Base-by-base conservation (phyloP, 805 yeast genomes). In the Yarrowia yakushimensis region DNA sequence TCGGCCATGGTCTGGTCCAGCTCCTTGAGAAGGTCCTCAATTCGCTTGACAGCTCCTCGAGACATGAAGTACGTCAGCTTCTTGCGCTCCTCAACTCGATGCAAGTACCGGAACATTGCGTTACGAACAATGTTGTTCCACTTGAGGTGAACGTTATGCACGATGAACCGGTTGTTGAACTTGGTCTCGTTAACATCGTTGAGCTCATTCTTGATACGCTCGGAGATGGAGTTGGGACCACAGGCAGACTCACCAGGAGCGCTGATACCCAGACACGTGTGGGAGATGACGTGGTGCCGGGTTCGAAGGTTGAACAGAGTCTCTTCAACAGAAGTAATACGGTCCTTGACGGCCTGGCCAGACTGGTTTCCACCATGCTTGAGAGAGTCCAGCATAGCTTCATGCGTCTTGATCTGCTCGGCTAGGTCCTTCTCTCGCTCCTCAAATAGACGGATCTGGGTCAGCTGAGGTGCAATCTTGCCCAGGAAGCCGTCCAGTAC, bases 91-190 rank as follows among this genome's bases (percentile, higher is more conserved):
- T 77, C 79, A 31, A 82, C 71, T 48, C 80, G 75, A 63, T 82
- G 81, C 23, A 85, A 70, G 68, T 87, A 89, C 45, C 83, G 80
- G 70, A 82, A 80, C 46, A 90, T 74, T 12, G 82, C 75, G 68
- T 90, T 84, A 63, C 97, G 77, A 10, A 85, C 80, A 3, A 76
- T 70, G 65, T 87, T 85, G 72, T 88, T 86, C 97, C 97, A 91
- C 67, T 85, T 87, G 67, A 91, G 70, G 68, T 85, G 82, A 72
- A 90, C 79, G 63, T 86, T 83, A 67, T 90, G 91, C 22, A 90
- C 75, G 64, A 85, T 82, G 72, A 87, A 90, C 54, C 90, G 76
- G 70, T 92, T 91, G 64, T 80, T 81, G 73, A 83, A 87, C 17
- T 64, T 65, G 25, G 65, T 48, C 36, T 39, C 48, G 30, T 39